Base-by-base conservation (phyloP, 163 green algal genomes). In the Volvox carteri region DNA sequence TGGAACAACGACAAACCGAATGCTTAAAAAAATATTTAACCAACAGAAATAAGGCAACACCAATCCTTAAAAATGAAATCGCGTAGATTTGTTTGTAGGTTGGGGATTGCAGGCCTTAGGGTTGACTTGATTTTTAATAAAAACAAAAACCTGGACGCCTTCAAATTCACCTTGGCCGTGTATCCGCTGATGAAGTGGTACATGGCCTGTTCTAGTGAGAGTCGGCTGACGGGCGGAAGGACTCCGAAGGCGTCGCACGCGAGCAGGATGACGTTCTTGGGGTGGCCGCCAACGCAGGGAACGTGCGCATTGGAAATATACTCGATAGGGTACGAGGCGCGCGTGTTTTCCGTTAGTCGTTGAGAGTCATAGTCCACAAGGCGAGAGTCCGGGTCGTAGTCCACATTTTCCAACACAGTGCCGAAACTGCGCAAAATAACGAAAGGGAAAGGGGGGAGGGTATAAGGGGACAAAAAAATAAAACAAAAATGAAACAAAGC, bases 101-200 rank as follows among this genome's bases (percentile, higher is more conserved):
- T n/a, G n/a, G n/a, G n/a, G n/a, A n/a, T n/a, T n/a, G n/a, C n/a
- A n/a, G n/a, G n/a, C n/a, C n/a, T n/a, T n/a, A n/a, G n/a, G n/a
- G n/a, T n/a, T n/a, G n/a, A n/a, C n/a, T n/a, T n/a, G n/a, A n/a
- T n/a, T n/a, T n/a, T n/a, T n/a, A n/a, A n/a, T n/a, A n/a, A n/a
- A n/a, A n/a, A n/a, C n/a, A n/a, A n/a, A n/a, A n/a, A n/a, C n/a
- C n/a, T n/a, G n/a, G n/a, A n/a, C n/a, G n/a, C n/a, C n/a, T n/a
- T n/a, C 46, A 52, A 74, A 33, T 60, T 11, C 58, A 95, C 95
- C 95, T 99, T 99, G 72, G 97, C 96, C 16, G 96, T 99, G 95
- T 99, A 99, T 67, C 96, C 97, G 39, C 41, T 94, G 91, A 99
- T 97, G 93, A 99, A 99, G 91, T 98, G 96, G 92, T 99, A 99